A percentile compares a stretch with the other conserved stretches of the same genome.
Conservation (phyloP, 495 filamentous ascomycete species). For the Aspergillus wentii region DNA sequence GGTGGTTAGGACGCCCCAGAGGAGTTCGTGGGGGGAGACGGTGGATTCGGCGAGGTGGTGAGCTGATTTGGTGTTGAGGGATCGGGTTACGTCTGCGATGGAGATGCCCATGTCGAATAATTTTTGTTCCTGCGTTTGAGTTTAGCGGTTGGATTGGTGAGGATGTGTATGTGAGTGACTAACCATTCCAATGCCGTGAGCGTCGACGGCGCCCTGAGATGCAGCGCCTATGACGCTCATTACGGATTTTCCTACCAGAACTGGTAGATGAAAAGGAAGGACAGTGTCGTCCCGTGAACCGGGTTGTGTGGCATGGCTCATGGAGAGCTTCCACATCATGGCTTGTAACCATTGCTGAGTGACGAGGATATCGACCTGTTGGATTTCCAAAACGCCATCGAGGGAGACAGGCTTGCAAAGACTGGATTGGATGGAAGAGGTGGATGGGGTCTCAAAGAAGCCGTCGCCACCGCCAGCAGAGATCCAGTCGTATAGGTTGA, state of each 20-base stretch:
- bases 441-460: conserved; percentile 29
- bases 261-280: conserved; percentile 54
- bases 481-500: conserved; percentile 39
- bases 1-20: conserved; percentile 39
- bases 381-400: conserved; percentile 48
- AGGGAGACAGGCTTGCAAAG: conserved; percentile 33
- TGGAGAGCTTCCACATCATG: conserved; percentile 58
- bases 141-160: not conserved
- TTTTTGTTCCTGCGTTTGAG: conserved; percentile 33
- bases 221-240: conserved; percentile 48
- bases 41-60: conserved; percentile 26
- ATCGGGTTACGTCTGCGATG: conserved; percentile 33
- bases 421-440: conserved; percentile 33
- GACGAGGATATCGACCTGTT: conserved; percentile 57
- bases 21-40: conserved; percentile 32
- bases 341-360: conserved; percentile 60
- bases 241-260: conserved; percentile 50
- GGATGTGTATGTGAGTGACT: conserved; percentile 9
- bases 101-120: conserved; percentile 34
- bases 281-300: conserved; percentile 37
- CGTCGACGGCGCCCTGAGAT: conserved; percentile 48
- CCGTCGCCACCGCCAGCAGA: conserved; percentile 35
- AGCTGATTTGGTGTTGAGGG: conserved; percentile 25
- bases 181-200: conserved; percentile 63
- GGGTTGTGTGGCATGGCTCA: conserved; percentile 47